phyloP scores from a whole-genome alignment of 495 filamentous ascomycete species.

The Daldinia concentrica region DNA sequence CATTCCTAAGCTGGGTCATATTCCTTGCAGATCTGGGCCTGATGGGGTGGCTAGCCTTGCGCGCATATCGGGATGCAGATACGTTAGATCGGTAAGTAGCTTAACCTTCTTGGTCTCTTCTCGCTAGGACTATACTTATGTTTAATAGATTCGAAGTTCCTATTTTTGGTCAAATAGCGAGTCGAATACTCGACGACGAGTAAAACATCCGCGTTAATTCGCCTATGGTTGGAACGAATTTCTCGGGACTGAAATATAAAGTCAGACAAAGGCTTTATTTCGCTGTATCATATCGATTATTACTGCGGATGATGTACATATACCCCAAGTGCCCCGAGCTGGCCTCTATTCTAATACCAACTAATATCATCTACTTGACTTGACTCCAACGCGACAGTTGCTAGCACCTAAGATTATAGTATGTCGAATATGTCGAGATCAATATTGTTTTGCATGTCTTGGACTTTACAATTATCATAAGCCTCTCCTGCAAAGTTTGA shows the following conservation, averaged over 20 bases:
- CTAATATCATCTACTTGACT: conserved; percentile 3
- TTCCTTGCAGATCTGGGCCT: conserved; percentile 77
- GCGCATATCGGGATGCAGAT: conserved; percentile 89
- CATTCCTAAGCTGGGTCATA: conserved; percentile 83
- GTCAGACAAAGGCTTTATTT: conserved; percentile 3
- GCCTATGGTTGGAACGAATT: not conserved
- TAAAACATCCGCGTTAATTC: conserved; percentile 46
- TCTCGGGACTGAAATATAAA: not conserved
- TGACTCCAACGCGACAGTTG: not conserved
- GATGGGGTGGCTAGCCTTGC: conserved; percentile 78
- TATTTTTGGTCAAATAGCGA: conserved; percentile 83
- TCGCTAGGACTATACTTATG: conserved; percentile 10
- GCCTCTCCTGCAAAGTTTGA: too few species aligned
- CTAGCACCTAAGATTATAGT: not conserved
- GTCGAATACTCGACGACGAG: conserved; percentile 92
- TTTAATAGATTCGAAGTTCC: conserved; percentile 77
- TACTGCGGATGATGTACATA: conserved; percentile 26
- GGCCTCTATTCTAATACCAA: conserved; percentile 27
- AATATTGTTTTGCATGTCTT: too few species aligned
- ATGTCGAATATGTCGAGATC: not conserved
- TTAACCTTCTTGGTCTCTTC: not conserved
- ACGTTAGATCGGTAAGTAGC: conserved; percentile 79
- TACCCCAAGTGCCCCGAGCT: conserved; percentile 22
- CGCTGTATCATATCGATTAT: conserved; percentile 24
- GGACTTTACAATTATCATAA: too few species aligned